A percentile compares a stretch with the other conserved stretches of the same genome.
Evolutionary conservation across 768 basidiomycete genomes (phyloP).

Genomic region (Chiua virens): DNA sequence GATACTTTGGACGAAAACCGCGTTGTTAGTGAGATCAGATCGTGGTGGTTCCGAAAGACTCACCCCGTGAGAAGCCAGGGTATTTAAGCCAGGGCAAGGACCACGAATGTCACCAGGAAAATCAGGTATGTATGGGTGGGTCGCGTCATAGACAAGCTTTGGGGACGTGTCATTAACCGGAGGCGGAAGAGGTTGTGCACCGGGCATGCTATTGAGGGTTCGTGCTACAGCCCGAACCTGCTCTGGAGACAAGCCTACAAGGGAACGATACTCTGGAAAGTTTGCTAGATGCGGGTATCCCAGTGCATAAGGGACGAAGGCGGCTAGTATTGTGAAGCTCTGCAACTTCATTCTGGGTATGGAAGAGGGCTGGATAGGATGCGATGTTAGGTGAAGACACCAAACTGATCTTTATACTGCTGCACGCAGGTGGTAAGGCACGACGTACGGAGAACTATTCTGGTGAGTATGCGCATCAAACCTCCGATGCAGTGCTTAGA

Average conservation of each 20-base stretch:
- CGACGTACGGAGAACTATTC: too few relatives aligned
- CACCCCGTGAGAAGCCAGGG: too few relatives aligned
- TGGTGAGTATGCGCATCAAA: too few relatives aligned
- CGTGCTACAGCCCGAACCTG: slow-evolving; percentile 13
- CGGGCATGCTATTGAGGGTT: slow-evolving; percentile 17
- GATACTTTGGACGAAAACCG: slow-evolving; percentile 8
- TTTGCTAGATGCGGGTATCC: slow-evolving; percentile 15
- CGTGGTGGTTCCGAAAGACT: neutral
- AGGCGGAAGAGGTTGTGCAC: slow-evolving; percentile 24
- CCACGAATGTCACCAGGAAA: slow-evolving; percentile 25
- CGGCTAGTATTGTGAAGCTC: neutral
- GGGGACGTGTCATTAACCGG: slow-evolving; percentile 25
- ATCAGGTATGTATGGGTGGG: slow-evolving; percentile 15
- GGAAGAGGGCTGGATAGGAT: too few relatives aligned
- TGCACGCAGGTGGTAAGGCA: too few relatives aligned
- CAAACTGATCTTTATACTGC: too few relatives aligned
- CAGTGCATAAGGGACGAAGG: slow-evolving; percentile 4
- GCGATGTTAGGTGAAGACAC: too few relatives aligned
- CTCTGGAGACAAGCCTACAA: slow-evolving; percentile 16
- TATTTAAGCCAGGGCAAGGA: slow-evolving; percentile 27
- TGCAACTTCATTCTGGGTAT: neutral
- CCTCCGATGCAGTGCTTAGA: too few relatives aligned
- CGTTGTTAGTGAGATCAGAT: neutral
- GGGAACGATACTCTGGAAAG: slow-evolving; percentile 23
- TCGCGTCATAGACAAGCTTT: slow-evolving; percentile 20